Evolutionary conservation across 75 land plant genomes (phyloP).

Genomic region (Pseudotsuga menziesii): DNA sequence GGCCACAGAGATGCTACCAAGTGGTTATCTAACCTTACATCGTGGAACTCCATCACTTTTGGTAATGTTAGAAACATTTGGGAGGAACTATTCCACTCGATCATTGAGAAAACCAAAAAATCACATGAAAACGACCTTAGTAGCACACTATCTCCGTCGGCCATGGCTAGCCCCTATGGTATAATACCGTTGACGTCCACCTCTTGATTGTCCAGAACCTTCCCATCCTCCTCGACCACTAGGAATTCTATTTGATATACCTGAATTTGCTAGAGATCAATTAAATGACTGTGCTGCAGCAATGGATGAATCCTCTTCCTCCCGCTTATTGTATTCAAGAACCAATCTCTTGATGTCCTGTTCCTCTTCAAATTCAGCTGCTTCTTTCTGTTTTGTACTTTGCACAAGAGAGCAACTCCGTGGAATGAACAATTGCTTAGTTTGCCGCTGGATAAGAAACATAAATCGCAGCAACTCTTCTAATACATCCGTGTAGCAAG

Average conservation of each 20-base stretch:
- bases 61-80: background rate
- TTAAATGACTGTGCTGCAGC: conserved; percentile 48
- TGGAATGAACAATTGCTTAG: conserved; percentile 87
- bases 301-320: conserved; percentile 80
- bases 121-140: background rate
- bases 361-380: conserved; percentile 96
- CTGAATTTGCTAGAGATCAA: conserved; percentile 37
- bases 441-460: too few species aligned
- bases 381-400: conserved; percentile 95
- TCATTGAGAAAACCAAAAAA: background rate
- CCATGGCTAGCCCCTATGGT: conserved; percentile 31
- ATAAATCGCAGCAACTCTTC: too few species aligned
- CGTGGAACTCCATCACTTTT: too few species aligned
- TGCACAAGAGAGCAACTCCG: conserved; percentile 91
- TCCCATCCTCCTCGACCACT: conserved; percentile 32
- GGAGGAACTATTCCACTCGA: background rate
- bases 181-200: conserved; percentile 53
- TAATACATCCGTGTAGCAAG: too few species aligned
- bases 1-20: too few species aligned
- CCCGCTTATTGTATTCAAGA: conserved; percentile 94
- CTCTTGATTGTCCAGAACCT: conserved; percentile 19
- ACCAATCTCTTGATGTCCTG: conserved; percentile 86
- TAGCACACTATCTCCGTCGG: conserved; percentile 22
- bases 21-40: too few species aligned
- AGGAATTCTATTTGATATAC: conserved; percentile 20